Evolutionary conservation across 164 flowering plant genomes (phyloP).

Genomic region (Pachysandra terminalis): DNA sequence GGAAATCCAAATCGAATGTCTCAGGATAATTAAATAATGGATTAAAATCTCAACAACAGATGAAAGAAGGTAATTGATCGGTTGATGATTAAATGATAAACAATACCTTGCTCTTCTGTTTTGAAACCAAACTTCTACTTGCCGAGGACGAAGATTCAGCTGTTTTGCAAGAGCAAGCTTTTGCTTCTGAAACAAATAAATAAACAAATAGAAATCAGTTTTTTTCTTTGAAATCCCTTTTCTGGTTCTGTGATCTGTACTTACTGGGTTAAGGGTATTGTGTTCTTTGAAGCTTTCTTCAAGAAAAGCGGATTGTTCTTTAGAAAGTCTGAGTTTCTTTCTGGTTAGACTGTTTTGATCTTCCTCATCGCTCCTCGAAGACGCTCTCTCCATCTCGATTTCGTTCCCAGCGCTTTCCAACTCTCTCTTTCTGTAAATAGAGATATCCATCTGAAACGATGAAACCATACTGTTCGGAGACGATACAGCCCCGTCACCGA

Average conservation of each 20-base stretch:
- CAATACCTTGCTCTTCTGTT: constrained; percentile 88
- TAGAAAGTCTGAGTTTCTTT: constrained; percentile 82
- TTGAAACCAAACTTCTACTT: constrained; percentile 89
- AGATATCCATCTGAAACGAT: constrained; percentile 60
- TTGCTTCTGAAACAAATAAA: constrained; percentile 53
- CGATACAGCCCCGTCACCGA: constrained; percentile 43
- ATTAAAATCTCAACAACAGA: background rate
- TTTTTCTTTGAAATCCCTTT: background rate
- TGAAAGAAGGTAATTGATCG: too few relatives aligned
- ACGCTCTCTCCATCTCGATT: constrained; percentile 34
- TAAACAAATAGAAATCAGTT: too few relatives aligned
- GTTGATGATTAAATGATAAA: background rate
- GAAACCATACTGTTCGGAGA: constrained; percentile 62
- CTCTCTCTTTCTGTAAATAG: constrained; percentile 41
- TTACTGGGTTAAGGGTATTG: constrained; percentile 88
- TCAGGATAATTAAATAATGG: too few relatives aligned
- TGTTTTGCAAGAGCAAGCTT: constrained; percentile 69
- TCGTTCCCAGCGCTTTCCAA: constrained; percentile 31
- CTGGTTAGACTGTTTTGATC: constrained; percentile 62
- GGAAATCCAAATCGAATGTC: too few relatives aligned
- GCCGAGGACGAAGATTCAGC: constrained; percentile 70
- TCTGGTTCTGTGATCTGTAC: constrained; percentile 11
- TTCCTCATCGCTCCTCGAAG: constrained; percentile 69
- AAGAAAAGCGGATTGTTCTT: constrained; percentile 89
- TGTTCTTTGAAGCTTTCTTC: constrained; percentile 96